Evolutionary conservation across 139 green algal species (phyloP).

Genomic region (Tetraselmis striata): DNA sequence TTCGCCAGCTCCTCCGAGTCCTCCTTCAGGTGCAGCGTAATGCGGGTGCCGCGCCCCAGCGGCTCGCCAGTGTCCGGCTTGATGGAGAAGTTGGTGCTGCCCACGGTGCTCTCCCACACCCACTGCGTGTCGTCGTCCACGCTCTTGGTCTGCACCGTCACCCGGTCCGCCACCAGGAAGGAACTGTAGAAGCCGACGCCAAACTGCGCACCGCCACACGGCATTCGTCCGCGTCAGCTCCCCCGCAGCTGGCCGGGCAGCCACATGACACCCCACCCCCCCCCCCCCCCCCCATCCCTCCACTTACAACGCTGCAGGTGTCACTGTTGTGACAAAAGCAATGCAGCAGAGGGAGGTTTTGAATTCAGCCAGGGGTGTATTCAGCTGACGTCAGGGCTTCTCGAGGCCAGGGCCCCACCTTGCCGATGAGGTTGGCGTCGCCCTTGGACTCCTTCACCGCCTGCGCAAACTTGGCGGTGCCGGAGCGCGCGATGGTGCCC

Average conservation of each 20-base stretch:
- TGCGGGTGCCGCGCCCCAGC: conserved; percentile 70
- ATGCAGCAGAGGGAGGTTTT: background rate
- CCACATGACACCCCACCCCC: too few relatives aligned
- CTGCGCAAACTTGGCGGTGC: conserved; percentile 97
- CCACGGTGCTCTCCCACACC: conserved; percentile 82
- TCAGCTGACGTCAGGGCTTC: conserved; percentile 16
- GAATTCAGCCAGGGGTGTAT: conserved; percentile 32
- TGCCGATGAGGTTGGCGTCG: conserved; percentile 28
- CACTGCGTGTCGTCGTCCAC: conserved; percentile 63
- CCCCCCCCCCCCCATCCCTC: too few relatives aligned
- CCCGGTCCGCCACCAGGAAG: conserved; percentile 80
- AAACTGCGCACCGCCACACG: conserved; percentile 75
- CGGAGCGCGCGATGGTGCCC: conserved; percentile 92
- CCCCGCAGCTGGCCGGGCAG: background rate
- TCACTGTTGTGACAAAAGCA: background rate
- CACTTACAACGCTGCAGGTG: too few relatives aligned
- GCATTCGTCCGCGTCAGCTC: too few relatives aligned
- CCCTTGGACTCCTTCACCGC: conserved; percentile 68
- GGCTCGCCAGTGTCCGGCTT: conserved; percentile 36
- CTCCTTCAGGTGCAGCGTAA: conserved; percentile 94
- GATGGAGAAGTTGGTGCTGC: conserved; percentile 81
- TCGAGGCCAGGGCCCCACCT: too few relatives aligned
- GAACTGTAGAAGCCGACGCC: conserved; percentile 98
- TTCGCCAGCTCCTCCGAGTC: conserved; percentile 77
- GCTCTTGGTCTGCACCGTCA: conserved; percentile 16